A percentile compares a stretch with the other conserved stretches of the same genome.
Evolutionary conservation across 345 rosid genomes (phyloP).

Genomic region (Noccaea caerulescens): DNA sequence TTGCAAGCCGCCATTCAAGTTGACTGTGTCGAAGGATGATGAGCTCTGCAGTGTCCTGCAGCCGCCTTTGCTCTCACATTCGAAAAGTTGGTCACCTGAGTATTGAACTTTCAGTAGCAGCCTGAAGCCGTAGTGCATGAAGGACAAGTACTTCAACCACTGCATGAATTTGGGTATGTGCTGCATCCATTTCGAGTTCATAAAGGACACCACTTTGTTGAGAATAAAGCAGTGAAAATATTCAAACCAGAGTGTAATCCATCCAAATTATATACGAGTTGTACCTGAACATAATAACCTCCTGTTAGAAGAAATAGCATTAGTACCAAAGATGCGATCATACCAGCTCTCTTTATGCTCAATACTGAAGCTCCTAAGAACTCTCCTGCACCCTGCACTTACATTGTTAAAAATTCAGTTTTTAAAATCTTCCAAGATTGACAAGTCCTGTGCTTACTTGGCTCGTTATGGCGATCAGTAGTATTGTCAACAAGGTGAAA

Average conservation of each 20-base stretch:
- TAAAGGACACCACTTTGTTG: not conserved
- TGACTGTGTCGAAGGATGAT: conserved; percentile 74
- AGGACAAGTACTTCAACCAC: conserved; percentile 81
- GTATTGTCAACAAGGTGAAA: conserved; percentile 66
- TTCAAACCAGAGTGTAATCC: conserved; percentile 49
- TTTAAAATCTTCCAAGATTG: too few species aligned
- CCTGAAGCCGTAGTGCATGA: conserved; percentile 87
- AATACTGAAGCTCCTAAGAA: conserved; percentile 88
- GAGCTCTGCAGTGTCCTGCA: conserved; percentile 77
- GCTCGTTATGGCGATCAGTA: conserved; percentile 80
- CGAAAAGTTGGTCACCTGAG: conserved; percentile 69
- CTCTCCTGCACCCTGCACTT: conserved; percentile 78
- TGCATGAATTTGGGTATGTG: conserved; percentile 81
- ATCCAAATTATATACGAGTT: conserved; percentile 48
- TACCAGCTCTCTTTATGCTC: conserved; percentile 88
- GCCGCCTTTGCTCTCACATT: conserved; percentile 74
- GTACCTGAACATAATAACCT: conserved; percentile 97
- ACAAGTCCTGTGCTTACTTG: conserved; percentile 57
- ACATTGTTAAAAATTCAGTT: not conserved
- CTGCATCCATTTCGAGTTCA: conserved; percentile 62
- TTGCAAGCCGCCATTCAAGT: conserved; percentile 76
- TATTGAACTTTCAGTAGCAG: conserved; percentile 86
- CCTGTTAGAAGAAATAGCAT: conserved; percentile 94
- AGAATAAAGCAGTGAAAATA: not conserved
- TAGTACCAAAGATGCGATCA: conserved; percentile 82